Evolutionary conservation across 495 filamentous ascomycete species (phyloP).

Genomic region (Venustampulla echinocandica): DNA sequence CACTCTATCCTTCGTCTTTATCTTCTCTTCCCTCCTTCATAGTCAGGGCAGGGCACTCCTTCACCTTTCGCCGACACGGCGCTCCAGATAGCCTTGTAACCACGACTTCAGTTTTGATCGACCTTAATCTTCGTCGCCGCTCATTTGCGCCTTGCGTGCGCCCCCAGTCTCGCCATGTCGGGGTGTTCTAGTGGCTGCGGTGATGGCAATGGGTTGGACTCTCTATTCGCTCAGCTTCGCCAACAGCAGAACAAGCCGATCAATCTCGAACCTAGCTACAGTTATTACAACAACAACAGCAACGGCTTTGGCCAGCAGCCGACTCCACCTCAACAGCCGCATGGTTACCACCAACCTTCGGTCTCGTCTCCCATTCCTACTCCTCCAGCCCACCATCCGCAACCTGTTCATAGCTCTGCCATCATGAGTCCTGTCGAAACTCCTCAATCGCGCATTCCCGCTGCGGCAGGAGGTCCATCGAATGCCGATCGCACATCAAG

Average conservation of each 20-base stretch:
- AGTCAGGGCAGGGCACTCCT: too few species aligned
- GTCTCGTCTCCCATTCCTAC: conserved; percentile 32
- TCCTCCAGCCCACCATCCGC: conserved; percentile 34
- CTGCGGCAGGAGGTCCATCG: conserved; percentile 27
- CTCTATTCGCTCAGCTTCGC: conserved; percentile 25
- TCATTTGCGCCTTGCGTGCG: conserved; percentile 23
- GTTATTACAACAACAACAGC: conserved; percentile 18
- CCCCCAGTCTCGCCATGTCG: conserved; percentile 22
- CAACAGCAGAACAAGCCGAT: conserved; percentile 17
- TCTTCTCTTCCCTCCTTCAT: too few species aligned
- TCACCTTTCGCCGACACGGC: too few species aligned
- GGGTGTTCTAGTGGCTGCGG: conserved; percentile 20
- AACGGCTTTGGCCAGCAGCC: conserved; percentile 15
- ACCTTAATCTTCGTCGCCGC: too few species aligned
- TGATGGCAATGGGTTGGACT: conserved; percentile 23
- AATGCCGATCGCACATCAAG: conserved; percentile 55
- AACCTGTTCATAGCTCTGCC: conserved; percentile 40
- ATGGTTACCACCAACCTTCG: conserved; percentile 38
- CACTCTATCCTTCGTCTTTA: too few species aligned
- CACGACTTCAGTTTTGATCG: too few species aligned
- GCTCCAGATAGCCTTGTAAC: too few species aligned
- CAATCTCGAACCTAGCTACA: conserved; percentile 20
- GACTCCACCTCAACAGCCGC: conserved; percentile 24
- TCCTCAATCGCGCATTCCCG: conserved; percentile 27
- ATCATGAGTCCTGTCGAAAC: conserved; percentile 41